Conservation (phyloP, 2,329 filamentous ascomycete genomes). For the Penicillium thymicola region DNA sequence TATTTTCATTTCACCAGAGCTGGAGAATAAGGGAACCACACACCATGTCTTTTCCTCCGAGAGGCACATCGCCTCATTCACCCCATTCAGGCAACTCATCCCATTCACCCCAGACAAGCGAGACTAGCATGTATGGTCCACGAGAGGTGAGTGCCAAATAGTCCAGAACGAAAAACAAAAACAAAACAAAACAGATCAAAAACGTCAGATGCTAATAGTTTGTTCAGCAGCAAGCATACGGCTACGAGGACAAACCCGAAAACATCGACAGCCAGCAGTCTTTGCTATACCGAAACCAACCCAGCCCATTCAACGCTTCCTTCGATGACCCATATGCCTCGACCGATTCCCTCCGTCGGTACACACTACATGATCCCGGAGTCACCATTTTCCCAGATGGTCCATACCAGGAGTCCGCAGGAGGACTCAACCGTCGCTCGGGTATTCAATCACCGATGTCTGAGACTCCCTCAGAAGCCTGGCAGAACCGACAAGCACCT, state of each 20-base stretch:
- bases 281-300: constrained; percentile 34
- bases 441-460: constrained; percentile 54
- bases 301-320: constrained; percentile 44
- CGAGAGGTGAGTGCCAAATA: constrained; percentile 13
- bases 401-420: constrained; percentile 58
- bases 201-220: background rate
- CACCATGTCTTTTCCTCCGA: constrained; percentile 18
- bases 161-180: background rate
- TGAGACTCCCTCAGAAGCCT: constrained; percentile 67
- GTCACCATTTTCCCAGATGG: constrained; percentile 54
- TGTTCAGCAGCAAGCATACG: constrained; percentile 11
- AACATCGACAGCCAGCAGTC: constrained; percentile 25
- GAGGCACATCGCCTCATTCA: constrained; percentile 21
- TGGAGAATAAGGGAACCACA: constrained; percentile 4
- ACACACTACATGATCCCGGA: constrained; percentile 46
- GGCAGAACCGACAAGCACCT: constrained; percentile 73
- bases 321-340: constrained; percentile 49
- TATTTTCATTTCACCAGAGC: background rate
- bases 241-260: constrained; percentile 23
- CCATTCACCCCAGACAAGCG: constrained; percentile 20
- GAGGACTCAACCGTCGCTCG: constrained; percentile 44
- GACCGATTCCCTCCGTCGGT: constrained; percentile 31
- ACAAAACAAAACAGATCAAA: background rate
- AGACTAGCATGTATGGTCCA: constrained; percentile 15
- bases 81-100: constrained; percentile 16